Evolutionary conservation across 2,329 filamentous ascomycete genomes (phyloP).

Genomic region (Lachnellula subtilissima): DNA sequence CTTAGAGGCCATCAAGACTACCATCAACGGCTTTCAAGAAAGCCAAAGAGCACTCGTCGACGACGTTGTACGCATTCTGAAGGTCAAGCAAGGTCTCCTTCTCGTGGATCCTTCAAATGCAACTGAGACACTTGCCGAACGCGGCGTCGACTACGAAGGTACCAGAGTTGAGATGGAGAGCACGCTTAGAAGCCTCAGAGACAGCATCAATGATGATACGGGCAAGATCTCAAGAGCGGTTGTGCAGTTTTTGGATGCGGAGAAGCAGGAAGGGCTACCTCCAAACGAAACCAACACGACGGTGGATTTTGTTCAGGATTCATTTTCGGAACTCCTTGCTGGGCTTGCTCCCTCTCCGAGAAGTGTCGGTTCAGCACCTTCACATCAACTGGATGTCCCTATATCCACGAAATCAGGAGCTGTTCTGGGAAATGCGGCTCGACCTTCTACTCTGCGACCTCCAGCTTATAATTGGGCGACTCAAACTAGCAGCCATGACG

Average conservation of each 20-base stretch:
- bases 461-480: no score
- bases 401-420: no score
- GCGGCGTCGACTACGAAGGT: not conserved
- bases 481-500: no score
- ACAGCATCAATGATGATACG: not conserved
- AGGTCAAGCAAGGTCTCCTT: not conserved
- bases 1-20: not conserved
- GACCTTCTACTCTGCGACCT: no score
- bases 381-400: no score
- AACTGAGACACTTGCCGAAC: not conserved
- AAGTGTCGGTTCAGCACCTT: no score
- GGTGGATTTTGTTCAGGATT: no score
- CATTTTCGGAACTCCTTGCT: no score
- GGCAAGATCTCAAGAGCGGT: not conserved
- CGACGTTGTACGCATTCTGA: not conserved
- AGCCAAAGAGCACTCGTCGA: not conserved
- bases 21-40: not conserved
- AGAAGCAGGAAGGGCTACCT: not conserved
- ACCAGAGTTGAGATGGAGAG: not conserved
- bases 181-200: not conserved
- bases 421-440: no score
- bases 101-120: not conserved
- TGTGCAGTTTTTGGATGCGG: not conserved
- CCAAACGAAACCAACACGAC: no score
- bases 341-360: no score